Percentiles rank a stretch among this genome's conserved stretches.
Conservation (phyloP, 2,329 filamentous ascomycete genomes). For the Neurospora sp. region DNA sequence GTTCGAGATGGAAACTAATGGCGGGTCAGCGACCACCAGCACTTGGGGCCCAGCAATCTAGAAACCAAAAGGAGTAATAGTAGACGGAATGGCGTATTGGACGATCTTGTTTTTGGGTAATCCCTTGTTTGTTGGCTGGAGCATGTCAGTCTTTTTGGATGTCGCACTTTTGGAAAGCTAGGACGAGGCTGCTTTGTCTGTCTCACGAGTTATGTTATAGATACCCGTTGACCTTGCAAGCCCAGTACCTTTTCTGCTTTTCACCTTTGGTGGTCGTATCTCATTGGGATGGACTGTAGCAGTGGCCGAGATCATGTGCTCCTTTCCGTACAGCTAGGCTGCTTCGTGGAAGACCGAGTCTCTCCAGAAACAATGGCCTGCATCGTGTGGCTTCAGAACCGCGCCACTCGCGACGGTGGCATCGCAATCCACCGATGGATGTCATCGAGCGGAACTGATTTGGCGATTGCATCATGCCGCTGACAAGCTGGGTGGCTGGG, state of each 20-base stretch:
- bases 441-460: neutral
- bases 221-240: neutral
- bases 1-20: slow-evolving; percentile 21
- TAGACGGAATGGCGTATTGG: neutral
- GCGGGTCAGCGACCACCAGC: slow-evolving; percentile 6
- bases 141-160: neutral
- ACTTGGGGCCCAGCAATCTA: neutral
- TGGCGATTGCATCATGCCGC: neutral
- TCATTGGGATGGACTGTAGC: too few species aligned
- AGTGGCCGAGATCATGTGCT: neutral
- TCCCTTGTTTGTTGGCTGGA: neutral
- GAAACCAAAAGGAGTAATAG: neutral
- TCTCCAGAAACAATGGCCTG: neutral
- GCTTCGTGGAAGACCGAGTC: neutral
- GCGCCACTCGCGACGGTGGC: neutral
- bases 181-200: neutral
- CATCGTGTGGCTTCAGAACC: neutral
- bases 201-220: neutral
- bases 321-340: neutral
- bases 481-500: neutral
- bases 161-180: neutral
- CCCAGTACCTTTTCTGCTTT: too few species aligned
- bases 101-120: neutral
- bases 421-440: neutral
- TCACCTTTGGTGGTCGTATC: too few species aligned